Evolutionary conservation across 2,329 filamentous ascomycete genomes (phyloP).

Genomic region (Purpureocillium takamizusanense): DNA sequence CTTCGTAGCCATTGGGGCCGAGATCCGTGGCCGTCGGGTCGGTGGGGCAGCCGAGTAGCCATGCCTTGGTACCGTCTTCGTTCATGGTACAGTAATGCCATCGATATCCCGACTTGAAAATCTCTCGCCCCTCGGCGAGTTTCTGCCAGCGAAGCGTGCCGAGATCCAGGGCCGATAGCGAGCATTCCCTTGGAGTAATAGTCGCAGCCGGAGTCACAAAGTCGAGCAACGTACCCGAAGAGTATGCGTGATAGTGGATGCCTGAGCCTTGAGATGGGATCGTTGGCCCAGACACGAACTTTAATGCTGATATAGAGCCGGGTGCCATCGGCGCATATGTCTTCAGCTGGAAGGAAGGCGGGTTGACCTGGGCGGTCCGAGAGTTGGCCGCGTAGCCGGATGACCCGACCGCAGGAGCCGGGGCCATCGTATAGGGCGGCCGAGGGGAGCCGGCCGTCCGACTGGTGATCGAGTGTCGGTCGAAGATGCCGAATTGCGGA

Average conservation of each 20-base stretch:
- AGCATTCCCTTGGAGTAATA: conserved; percentile 79
- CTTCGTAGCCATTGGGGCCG: conserved; percentile 66
- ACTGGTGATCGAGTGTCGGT: conserved; percentile 32
- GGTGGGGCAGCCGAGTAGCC: conserved; percentile 86
- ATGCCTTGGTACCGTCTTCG: conserved; percentile 89
- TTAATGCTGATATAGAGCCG: conserved; percentile 80
- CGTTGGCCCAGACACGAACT: conserved; percentile 73
- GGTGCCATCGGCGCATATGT: conserved; percentile 77
- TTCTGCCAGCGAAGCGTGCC: conserved; percentile 88
- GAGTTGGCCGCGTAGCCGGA: conserved; percentile 62
- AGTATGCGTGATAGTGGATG: conserved; percentile 92
- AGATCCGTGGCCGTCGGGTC: conserved; percentile 58
- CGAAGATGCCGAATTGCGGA: conserved; percentile 45
- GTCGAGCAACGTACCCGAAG: conserved; percentile 84
- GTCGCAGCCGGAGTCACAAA: conserved; percentile 89
- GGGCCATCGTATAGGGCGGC: conserved; percentile 39
- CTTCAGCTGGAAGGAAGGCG: conserved; percentile 56
- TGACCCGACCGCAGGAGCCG: conserved; percentile 43
- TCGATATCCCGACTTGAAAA: conserved; percentile 84
- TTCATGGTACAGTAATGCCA: conserved; percentile 99
- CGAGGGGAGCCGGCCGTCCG: conserved; percentile 42
- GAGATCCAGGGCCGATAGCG: conserved; percentile 80
- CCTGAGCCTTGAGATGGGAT: conserved; percentile 84
- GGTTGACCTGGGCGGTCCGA: conserved; percentile 56
- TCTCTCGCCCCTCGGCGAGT: conserved; percentile 84